Percentiles rank a stretch among this genome's conserved stretches.
Conservation (phyloP, 768 basidiomycete species). For the Naganishia kalamii region DNA sequence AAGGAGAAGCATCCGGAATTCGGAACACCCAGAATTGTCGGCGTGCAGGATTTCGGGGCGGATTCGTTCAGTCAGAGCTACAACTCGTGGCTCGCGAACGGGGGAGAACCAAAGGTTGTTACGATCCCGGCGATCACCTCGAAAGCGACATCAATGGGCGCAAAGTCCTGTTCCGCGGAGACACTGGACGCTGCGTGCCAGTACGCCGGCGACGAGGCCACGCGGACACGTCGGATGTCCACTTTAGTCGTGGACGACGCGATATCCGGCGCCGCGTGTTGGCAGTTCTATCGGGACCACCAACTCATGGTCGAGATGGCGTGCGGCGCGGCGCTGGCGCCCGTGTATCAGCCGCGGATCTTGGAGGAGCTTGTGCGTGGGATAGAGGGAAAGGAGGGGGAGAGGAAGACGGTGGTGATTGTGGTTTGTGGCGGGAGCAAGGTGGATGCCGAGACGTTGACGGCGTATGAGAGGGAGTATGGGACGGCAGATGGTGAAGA, state of each 20-base stretch:
- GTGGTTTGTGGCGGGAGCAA: conserved; percentile 28
- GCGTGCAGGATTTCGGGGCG: conserved; percentile 20
- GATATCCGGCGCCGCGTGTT: conserved; percentile 15
- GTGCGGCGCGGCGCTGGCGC: conserved; percentile 9
- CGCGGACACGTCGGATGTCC: background rate
- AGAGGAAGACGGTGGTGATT: conserved; percentile 22
- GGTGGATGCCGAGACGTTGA: conserved; percentile 12
- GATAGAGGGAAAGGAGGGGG: background rate
- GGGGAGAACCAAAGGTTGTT: conserved; percentile 13
- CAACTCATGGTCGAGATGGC: conserved; percentile 22
- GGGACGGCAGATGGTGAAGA: background rate
- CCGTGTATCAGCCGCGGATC: conserved; percentile 12
- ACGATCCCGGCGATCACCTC: conserved; percentile 37
- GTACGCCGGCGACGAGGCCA: background rate
- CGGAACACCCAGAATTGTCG: conserved; percentile 16
- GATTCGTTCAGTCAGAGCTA: conserved; percentile 20
- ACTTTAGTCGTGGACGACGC: conserved; percentile 18
- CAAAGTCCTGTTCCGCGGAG: conserved; percentile 13
- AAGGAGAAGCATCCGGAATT: background rate
- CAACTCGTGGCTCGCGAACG: conserved; percentile 5
- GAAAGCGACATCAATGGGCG: conserved; percentile 38
- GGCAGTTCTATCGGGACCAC: conserved; percentile 15
- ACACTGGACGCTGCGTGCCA: background rate
- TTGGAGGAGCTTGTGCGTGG: background rate
- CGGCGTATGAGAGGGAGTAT: conserved; percentile 12